These are phyloP conservation scores for Candida sphagnicola DNA, from an alignment of 805 yeast species.

Conservation along the genomic window DNA sequence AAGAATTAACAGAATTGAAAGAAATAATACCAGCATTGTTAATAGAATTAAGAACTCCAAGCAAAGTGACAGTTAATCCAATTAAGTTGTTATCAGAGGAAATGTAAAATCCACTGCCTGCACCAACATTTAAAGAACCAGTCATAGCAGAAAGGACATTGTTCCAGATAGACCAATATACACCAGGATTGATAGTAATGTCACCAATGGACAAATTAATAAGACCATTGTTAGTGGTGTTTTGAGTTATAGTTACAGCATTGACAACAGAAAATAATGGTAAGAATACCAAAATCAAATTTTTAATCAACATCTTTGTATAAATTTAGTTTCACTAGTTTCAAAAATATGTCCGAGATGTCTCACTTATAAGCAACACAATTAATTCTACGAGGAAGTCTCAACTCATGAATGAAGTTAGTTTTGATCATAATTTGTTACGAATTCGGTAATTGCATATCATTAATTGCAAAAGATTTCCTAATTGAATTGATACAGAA, in stretches of 20 bases:
- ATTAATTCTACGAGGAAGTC: too few relatives aligned
- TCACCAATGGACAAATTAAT: constrained; percentile 15
- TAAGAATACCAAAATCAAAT: neutral
- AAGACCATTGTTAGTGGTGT: constrained; percentile 16
- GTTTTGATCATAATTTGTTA: too few relatives aligned
- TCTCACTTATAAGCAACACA: neutral
- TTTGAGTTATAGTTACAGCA: constrained; percentile 4
- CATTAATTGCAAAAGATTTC: too few relatives aligned
- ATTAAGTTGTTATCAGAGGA: constrained; percentile 12
- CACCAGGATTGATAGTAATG: constrained; percentile 17
- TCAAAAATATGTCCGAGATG: too few relatives aligned
- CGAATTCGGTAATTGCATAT: too few relatives aligned
- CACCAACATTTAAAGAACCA: constrained; percentile 19
- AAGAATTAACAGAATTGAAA: constrained; percentile 17
- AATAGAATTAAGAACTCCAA: constrained; percentile 10
- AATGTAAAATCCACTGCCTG: constrained; percentile 21
- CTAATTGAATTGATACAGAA: too few relatives aligned
- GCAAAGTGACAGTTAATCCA: constrained; percentile 14
- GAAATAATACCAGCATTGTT: constrained; percentile 18
- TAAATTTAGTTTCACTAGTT: neutral
- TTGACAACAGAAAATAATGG: neutral
- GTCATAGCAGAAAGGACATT: constrained; percentile 16
- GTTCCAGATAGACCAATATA: constrained; percentile 23
- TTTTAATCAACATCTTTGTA: neutral
- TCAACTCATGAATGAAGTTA: too few relatives aligned